These are phyloP conservation scores for Colletotrichum kahawae DNA, from an alignment of 2,329 filamentous ascomycete species.

Conservation along the genomic window DNA sequence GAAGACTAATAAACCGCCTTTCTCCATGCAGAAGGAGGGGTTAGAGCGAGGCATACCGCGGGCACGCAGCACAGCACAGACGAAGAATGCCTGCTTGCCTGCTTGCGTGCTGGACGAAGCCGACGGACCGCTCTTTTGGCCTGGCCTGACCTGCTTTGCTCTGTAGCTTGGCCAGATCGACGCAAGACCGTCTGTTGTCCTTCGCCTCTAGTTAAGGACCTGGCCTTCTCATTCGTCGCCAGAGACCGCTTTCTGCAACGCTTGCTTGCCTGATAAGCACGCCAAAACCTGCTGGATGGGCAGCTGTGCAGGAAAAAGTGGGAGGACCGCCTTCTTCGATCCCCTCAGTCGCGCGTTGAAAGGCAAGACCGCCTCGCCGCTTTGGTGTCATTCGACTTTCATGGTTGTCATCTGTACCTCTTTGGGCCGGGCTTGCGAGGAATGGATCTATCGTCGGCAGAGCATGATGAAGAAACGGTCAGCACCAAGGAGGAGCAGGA, in stretches of 20 bases:
- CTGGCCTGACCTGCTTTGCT: background rate
- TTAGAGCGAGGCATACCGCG: background rate
- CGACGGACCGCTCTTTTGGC: background rate
- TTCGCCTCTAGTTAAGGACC: background rate
- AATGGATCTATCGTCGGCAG: background rate
- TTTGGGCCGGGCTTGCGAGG: background rate
- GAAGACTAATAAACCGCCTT: background rate
- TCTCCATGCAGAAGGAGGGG: background rate
- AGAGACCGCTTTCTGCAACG: slow-evolving; percentile 16
- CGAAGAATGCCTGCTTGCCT: background rate
- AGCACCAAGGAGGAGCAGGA: background rate
- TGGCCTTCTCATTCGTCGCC: slow-evolving; percentile 12
- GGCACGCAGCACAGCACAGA: background rate
- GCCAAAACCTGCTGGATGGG: slow-evolving; percentile 21
- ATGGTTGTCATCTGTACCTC: background rate
- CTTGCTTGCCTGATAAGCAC: slow-evolving; percentile 14
- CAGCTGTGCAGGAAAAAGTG: slow-evolving; percentile 22
- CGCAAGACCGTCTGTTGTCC: background rate
- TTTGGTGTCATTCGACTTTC: background rate
- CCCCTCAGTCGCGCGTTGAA: background rate
- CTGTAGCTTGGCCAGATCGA: slow-evolving; percentile 1
- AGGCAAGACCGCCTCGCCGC: background rate
- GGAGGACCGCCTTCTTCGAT: background rate
- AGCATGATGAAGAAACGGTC: background rate
- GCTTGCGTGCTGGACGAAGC: background rate